A percentile compares a stretch with the other conserved stretches of the same genome.
These are phyloP conservation scores for Fonsecaea pugnacius DNA, from an alignment of 2,329 filamentous ascomycete species.

Conservation along the genomic window DNA sequence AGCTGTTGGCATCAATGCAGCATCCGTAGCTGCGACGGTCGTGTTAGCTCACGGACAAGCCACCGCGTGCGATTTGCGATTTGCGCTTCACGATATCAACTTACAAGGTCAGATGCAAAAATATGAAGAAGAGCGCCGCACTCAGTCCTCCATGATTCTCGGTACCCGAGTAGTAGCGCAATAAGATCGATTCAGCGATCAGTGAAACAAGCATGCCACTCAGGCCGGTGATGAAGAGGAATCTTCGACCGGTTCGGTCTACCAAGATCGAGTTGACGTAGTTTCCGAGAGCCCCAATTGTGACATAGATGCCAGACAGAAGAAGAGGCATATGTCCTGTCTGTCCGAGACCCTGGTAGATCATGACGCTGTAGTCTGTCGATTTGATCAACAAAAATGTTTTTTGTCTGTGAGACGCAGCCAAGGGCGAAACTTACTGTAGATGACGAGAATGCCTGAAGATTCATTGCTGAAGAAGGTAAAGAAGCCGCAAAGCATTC, in stretches of 20 bases:
- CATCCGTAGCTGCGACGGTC: slow-evolving; percentile 1
- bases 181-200: too few relatives aligned
- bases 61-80: too few relatives aligned
- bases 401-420: not conserved
- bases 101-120: slow-evolving; percentile 18
- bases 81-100: not conserved
- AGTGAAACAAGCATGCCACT: not conserved
- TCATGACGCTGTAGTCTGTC: slow-evolving; percentile 13
- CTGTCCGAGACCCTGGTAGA: slow-evolving; percentile 11
- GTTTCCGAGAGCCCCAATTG: not conserved
- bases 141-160: slow-evolving; percentile 14
- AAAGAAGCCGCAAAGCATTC: slow-evolving; percentile 15
- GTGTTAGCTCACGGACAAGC: not conserved
- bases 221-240: not conserved
- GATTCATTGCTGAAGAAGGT: slow-evolving; percentile 8
- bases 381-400: not conserved
- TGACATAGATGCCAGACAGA: slow-evolving; percentile 8
- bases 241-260: slow-evolving; percentile 5
- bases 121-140: slow-evolving; percentile 26
- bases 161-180: too few relatives aligned
- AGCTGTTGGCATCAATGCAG: slow-evolving; percentile 11
- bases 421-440: slow-evolving; percentile 42
- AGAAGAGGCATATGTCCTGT: slow-evolving; percentile 4
- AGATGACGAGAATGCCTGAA: slow-evolving; percentile 14
- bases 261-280: slow-evolving; percentile 6